Conservation (phyloP, 768 basidiomycete genomes). For the Tephrocybe sp. region DNA sequence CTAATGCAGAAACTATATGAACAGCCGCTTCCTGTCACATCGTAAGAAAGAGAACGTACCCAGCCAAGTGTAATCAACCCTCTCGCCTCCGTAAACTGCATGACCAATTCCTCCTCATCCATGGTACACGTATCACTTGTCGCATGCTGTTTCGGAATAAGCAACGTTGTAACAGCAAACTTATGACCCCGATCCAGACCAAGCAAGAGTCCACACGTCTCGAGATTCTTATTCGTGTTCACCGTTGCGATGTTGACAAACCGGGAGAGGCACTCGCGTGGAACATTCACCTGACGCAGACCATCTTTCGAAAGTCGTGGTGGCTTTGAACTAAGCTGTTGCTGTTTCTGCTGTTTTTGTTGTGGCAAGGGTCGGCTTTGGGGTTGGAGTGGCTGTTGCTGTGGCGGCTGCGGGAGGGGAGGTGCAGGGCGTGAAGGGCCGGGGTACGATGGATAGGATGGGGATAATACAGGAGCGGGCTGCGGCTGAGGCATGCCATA, state of each 20-base stretch:
- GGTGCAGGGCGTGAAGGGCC: constrained; percentile 24
- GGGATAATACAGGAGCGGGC: constrained; percentile 6
- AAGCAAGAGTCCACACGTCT: constrained; percentile 85
- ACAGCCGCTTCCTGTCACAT: neutral
- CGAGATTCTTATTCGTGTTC: constrained; percentile 75
- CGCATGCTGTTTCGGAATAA: constrained; percentile 87
- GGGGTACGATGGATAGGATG: constrained; percentile 16
- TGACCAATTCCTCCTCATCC: constrained; percentile 85
- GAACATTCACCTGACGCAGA: constrained; percentile 50
- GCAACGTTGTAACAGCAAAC: constrained; percentile 52
- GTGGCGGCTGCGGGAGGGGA: constrained; percentile 17
- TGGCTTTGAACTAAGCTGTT: too few species aligned
- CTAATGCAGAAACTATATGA: constrained; percentile 33
- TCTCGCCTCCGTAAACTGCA: constrained; percentile 81
- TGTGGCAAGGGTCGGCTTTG: neutral
- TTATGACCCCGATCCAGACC: constrained; percentile 67
- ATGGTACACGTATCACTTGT: constrained; percentile 92
- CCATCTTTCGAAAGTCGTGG: constrained; percentile 39
- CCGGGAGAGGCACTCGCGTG: constrained; percentile 66
- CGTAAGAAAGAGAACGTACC: constrained; percentile 46
- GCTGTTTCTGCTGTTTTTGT: neutral
- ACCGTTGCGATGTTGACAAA: constrained; percentile 76
- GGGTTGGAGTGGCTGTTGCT: constrained; percentile 13
- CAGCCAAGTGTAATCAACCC: constrained; percentile 87
- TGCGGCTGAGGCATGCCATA: constrained; percentile 26